Conservation (phyloP, 2,329 filamentous ascomycete species). For the Sporothrix curviconia region DNA sequence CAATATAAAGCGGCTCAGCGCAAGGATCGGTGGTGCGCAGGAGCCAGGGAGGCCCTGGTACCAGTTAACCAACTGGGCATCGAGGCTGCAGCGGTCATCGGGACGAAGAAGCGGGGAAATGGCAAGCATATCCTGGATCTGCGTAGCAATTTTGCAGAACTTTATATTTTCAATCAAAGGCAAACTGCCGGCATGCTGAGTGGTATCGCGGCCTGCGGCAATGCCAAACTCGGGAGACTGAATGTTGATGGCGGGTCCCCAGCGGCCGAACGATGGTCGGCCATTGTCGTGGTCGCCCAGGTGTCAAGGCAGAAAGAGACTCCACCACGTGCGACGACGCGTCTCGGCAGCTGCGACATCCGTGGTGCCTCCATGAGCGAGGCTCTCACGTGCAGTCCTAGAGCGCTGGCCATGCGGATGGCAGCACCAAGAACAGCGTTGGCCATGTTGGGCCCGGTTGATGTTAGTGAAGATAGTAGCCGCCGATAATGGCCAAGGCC, state of each 20-base stretch:
- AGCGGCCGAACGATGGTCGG: constrained; percentile 61
- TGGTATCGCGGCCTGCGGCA: constrained; percentile 41
- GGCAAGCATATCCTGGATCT: constrained; percentile 69
- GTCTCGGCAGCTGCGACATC: constrained; percentile 52
- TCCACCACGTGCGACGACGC: constrained; percentile 67
- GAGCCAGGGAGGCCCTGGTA: constrained; percentile 63
- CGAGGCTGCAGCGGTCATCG: constrained; percentile 59
- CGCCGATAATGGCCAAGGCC: constrained; percentile 63
- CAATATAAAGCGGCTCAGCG: constrained; percentile 62
- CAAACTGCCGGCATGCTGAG: constrained; percentile 58
- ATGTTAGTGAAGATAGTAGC: constrained; percentile 74
- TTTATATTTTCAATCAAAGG: constrained; percentile 70
- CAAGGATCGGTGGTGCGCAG: constrained; percentile 59
- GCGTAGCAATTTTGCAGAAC: constrained; percentile 72
- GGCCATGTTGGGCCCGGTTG: constrained; percentile 69
- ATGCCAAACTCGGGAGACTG: constrained; percentile 50
- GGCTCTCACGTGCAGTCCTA: constrained; percentile 62
- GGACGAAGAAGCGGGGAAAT: constrained; percentile 60
- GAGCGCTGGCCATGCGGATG: constrained; percentile 65
- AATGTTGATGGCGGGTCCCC: constrained; percentile 62
- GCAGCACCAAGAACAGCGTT: constrained; percentile 66
- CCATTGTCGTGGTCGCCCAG: constrained; percentile 65
- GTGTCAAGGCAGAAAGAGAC: constrained; percentile 66
- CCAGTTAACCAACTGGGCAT: constrained; percentile 65
- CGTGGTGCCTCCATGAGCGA: constrained; percentile 35